Evolutionary conservation across 2,329 filamentous ascomycete species (phyloP), one percentile per base, ranked within the genome.

Genomic region (Fusarium sp.): DNA sequence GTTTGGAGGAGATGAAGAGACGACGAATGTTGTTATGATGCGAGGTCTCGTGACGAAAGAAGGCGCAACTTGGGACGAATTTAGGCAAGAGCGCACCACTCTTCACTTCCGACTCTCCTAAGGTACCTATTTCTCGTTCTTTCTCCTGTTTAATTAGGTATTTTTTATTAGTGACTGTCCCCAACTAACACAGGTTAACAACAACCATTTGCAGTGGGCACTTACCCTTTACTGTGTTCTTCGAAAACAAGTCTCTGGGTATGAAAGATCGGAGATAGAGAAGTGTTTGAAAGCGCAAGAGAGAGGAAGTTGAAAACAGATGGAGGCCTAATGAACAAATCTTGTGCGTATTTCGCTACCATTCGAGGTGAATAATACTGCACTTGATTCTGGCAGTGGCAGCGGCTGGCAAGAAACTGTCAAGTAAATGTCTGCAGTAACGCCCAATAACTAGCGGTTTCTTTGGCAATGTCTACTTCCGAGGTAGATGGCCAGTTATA

Each of bases 361-460:
- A 50, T 58, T 34, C 20, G n/a, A 30, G 50, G 41, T 60, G 20
- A 50, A 57, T 45, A 50, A 45, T 52, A 32, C 47, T 59, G 57
- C 30, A 47, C 42, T 65, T 60, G 47, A 60, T 45, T 61, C 32
- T 59, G 50, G 48, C 75, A 77, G 64, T 77, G 75, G 50, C 50
- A 68, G 58, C 62, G 58, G 45, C 72, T 72, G 75, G 61, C 75
- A 72, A 58, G 45, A 65, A 61, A 50, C 52, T 60, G 65, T 51
- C 51, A 63, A 50, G 47, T 32, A 66, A 63, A 39, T 44, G 52
- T 61, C 57, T 61, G 57, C 44, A 57, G 57, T 52, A 55, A 58
- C 64, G 56, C 42, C 52, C 45, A 54, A 36, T 36, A 41, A 30
- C 41, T 65, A 34, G 42, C 26, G 20, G 51, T 61, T 62, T 39